Evolutionary conservation across 495 filamentous ascomycete species (phyloP).

Genomic region (Aeminium ludgeri): DNA sequence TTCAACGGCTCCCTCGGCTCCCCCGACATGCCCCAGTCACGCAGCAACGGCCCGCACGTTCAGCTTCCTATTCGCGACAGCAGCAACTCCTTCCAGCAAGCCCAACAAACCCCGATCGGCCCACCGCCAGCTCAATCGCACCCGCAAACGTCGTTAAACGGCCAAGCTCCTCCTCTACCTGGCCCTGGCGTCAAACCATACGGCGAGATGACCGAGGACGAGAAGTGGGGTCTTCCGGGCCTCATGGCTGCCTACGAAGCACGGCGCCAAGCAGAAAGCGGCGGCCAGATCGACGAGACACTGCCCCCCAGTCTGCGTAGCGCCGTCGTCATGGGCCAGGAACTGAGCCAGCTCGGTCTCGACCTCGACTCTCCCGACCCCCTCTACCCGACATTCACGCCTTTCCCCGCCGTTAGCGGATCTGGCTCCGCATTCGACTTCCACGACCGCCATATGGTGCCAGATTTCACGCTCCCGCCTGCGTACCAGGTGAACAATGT

Average conservation of each 20-base stretch:
- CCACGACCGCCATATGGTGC: conserved; percentile 44
- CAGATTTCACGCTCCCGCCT: conserved; percentile 60
- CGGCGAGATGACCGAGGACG: conserved; percentile 59
- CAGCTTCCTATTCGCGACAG: conserved; percentile 9
- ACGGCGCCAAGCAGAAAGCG: conserved; percentile 4
- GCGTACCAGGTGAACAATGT: conserved; percentile 83
- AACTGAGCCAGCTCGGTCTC: conserved; percentile 57
- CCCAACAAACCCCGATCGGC: conserved; percentile 4
- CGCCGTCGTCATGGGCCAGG: conserved; percentile 58
- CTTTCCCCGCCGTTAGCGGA: conserved; percentile 33
- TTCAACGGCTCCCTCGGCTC: conserved; percentile 36
- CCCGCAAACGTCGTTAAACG: conserved; percentile 7
- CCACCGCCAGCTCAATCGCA: conserved; percentile 5
- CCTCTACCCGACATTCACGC: conserved; percentile 48
- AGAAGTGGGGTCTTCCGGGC: conserved; percentile 68
- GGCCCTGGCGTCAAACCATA: conserved; percentile 34
- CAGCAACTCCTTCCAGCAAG: not conserved
- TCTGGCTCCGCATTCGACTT: conserved; percentile 29
- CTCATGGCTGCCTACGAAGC: conserved; percentile 34
- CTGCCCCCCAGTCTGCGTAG: conserved; percentile 36
- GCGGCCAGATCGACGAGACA: conserved; percentile 8
- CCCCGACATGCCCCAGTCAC: not conserved
- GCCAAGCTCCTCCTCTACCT: conserved; percentile 9
- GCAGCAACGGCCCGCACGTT: conserved; percentile 5
- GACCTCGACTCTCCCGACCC: conserved; percentile 53